Evolutionary conservation across 2,329 filamentous ascomycete species (phyloP).

Genomic region (Talaromyces sp.): DNA sequence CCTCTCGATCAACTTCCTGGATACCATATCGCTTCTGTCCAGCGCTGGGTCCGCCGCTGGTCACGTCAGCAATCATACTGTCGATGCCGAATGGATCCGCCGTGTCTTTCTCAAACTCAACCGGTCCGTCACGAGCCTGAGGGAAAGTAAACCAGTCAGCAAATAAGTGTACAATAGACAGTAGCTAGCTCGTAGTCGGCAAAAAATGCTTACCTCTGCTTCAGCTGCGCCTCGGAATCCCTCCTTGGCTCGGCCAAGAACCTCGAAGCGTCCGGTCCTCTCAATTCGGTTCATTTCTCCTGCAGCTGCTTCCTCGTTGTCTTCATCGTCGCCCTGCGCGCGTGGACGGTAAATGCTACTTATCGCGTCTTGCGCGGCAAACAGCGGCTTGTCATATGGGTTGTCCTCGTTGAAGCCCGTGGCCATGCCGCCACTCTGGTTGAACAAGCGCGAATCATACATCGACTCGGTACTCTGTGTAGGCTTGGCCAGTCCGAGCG

Average conservation of each 20-base stretch:
- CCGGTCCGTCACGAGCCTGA: conserved; percentile 76
- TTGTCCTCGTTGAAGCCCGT: conserved; percentile 96
- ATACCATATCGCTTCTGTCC: conserved; percentile 41
- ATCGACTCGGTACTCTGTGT: conserved; percentile 88
- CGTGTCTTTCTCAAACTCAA: conserved; percentile 89
- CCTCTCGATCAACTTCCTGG: conserved; percentile 42
- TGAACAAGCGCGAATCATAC: conserved; percentile 95
- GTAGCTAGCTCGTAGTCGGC: neutral
- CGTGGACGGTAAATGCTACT: conserved; percentile 87
- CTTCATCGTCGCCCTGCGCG: conserved; percentile 64
- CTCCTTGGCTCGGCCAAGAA: conserved; percentile 71
- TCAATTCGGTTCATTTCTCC: conserved; percentile 83
- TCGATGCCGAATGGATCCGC: conserved; percentile 91
- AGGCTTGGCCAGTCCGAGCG: conserved; percentile 87
- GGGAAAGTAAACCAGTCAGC: neutral
- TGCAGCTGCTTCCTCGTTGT: conserved; percentile 72
- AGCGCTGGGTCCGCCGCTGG: conserved; percentile 52
- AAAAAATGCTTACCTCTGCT: conserved; percentile 60
- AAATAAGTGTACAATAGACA: neutral
- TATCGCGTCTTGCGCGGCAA: conserved; percentile 91
- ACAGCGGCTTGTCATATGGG: conserved; percentile 92
- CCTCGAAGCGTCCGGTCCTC: conserved; percentile 80
- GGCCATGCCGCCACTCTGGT: conserved; percentile 85
- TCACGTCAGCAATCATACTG: conserved; percentile 79
- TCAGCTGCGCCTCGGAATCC: conserved; percentile 82